Evolutionary conservation across 2,329 filamentous ascomycete genomes (phyloP).

Genomic region (Drechslerella coelobrocha): DNA sequence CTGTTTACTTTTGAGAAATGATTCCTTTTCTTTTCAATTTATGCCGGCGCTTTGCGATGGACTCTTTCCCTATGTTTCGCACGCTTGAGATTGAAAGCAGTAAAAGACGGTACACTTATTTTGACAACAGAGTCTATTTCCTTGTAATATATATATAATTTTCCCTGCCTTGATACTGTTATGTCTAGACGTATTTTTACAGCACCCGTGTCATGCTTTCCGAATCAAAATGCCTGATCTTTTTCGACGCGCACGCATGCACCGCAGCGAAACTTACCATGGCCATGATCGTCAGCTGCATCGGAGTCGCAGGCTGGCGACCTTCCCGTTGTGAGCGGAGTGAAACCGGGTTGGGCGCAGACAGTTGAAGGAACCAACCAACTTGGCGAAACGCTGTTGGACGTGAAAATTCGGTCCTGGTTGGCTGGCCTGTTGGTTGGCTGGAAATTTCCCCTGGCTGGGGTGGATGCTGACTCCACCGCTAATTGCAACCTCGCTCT

Average conservation of each 20-base stretch:
- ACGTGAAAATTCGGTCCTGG: constrained; percentile 20
- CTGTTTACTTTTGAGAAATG: not conserved
- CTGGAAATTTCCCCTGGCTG: constrained; percentile 36
- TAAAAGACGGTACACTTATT: not conserved
- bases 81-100: not conserved
- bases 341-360: constrained; percentile 20
- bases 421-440: constrained; percentile 24
- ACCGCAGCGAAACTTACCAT: not conserved
- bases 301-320: not conserved
- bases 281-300: not conserved
- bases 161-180: not conserved
- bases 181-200: not conserved
- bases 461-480: constrained; percentile 13
- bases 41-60: constrained; percentile 15
- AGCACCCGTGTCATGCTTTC: not conserved
- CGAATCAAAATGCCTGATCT: not conserved
- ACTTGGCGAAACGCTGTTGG: constrained; percentile 29
- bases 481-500: constrained; percentile 15
- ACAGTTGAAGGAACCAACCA: constrained; percentile 22
- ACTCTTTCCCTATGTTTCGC: not conserved
- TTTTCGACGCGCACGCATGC: not conserved
- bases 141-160: constrained; percentile 27
- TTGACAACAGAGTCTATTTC: constrained; percentile 15
- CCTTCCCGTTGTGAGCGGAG: constrained; percentile 3
- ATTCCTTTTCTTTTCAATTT: not conserved